These are phyloP conservation scores for Dactylorhiza incarnata DNA, from an alignment of 106 monocot genomes.

Conservation along the genomic window DNA sequence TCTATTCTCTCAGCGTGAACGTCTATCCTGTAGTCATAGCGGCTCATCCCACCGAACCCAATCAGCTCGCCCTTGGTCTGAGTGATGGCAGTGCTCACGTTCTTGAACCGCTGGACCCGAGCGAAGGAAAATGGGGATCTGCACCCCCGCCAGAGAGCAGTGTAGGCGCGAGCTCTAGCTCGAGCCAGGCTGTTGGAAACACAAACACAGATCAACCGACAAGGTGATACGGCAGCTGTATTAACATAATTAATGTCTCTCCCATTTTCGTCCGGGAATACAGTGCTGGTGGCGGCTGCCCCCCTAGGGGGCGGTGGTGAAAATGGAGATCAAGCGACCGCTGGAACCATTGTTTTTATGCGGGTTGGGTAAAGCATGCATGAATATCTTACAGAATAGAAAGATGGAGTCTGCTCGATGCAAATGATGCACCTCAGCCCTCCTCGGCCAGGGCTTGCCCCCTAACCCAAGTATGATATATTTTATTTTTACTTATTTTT, in stretches of 20 bases:
- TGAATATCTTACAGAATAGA: too few species aligned
- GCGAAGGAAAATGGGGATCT: slow-evolving; percentile 35
- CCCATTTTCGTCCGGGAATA: not conserved
- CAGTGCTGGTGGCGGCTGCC: not conserved
- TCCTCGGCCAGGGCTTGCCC: too few species aligned
- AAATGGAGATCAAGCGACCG: not conserved
- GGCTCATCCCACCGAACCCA: slow-evolving; percentile 41
- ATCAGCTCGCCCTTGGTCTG: slow-evolving; percentile 54
- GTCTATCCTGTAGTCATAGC: slow-evolving; percentile 39
- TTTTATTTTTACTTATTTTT: too few species aligned
- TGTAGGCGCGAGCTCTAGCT: slow-evolving; percentile 13
- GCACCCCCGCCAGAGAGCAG: slow-evolving; percentile 25
- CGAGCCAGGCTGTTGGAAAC: slow-evolving; percentile 21
- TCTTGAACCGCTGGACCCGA: slow-evolving; percentile 42
- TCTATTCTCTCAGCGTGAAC: slow-evolving; percentile 17
- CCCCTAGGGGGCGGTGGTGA: not conserved
- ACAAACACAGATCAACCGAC: slow-evolving; percentile 11
- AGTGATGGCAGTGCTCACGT: slow-evolving; percentile 50
- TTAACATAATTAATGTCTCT: not conserved
- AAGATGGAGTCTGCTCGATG: too few species aligned
- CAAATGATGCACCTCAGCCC: too few species aligned
- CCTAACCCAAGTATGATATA: too few species aligned
- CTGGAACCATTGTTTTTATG: too few species aligned
- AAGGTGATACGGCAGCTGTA: slow-evolving; percentile 7
- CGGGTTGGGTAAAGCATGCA: too few species aligned